Evolutionary conservation across 768 basidiomycete genomes (phyloP), one percentile per base, ranked within the genome.

Genomic region (Pulveroboletus sp.): DNA sequence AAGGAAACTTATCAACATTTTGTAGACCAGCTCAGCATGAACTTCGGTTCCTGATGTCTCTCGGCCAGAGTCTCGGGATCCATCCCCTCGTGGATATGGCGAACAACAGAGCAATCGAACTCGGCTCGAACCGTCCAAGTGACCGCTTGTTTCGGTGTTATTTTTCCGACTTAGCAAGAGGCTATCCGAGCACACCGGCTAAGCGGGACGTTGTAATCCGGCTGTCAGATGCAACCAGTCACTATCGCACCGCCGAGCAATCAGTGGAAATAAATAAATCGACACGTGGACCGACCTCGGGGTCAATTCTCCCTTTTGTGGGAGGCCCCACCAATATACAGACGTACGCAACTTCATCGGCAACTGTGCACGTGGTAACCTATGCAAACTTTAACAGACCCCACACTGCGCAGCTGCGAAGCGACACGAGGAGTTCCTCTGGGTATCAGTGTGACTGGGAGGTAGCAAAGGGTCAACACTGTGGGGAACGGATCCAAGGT

Each of bases 401-500:
- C 43, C 2, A 23, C 20, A 11, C 25, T 20, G 12, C 29, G 31
- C 23, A 31, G 19, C 19, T 12, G 8, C 38, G 3, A 16, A 25
- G 13, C 17, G 21, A 21, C 34, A 24, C n/a, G 12, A 32, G 24
- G 33, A 33, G 35, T 8, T 17, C 32, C 17, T 27, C 53, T 17
- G 13, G 34, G 16, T 38, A 56, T 29, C 45, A 17, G 23, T 56
- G 54, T 13, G 14, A 35, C 6, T 57, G 40, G 53, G 43, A 45
- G 13, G 25, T 39, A 19, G 13, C 31, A 10, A 24, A 25, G 11
- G 27, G 36, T 24, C 19, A n/a, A 4, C 23, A 24, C 12, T 52
- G 36, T 21, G 43, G 46, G 23, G n/a, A 39, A 7, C 45, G 45
- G 49, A 37, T 56, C 7, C 45, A 56, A 37, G 55, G 55, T 19